Percentiles rank a stretch among this genome's conserved stretches.
Conservation (phyloP, 257 asterid species). For the Coffea eugenioides region DNA sequence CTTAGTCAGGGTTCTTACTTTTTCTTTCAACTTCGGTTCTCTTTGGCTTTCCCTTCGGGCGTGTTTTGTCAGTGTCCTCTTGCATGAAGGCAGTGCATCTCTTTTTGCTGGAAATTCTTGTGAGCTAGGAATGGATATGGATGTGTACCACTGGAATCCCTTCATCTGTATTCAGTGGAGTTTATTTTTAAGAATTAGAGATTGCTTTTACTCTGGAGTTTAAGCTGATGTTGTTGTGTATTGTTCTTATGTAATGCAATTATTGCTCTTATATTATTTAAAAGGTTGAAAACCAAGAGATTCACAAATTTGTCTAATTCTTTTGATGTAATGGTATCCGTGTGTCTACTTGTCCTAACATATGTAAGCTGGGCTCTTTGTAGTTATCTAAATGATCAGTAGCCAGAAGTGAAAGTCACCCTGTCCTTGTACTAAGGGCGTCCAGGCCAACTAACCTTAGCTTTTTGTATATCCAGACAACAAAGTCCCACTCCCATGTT, state of each 20-base stretch:
- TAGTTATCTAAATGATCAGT: neutral
- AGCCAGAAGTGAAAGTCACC: neutral
- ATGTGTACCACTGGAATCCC: neutral
- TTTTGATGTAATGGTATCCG: neutral
- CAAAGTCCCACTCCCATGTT: constrained; percentile 23
- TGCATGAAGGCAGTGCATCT: neutral
- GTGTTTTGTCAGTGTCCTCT: neutral
- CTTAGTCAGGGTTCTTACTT: neutral
- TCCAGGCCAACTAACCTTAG: neutral
- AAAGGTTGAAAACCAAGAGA: neutral
- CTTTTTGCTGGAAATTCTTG: neutral
- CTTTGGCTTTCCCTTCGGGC: too few relatives aligned
- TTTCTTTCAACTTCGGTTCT: neutral
- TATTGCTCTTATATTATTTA: neutral
- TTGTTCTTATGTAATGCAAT: neutral
- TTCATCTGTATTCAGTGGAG: neutral
- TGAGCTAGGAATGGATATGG: neutral
- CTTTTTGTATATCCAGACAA: constrained; percentile 16
- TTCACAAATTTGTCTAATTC: neutral
- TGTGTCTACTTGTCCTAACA: neutral
- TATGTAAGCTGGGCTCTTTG: neutral
- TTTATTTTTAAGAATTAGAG: neutral
- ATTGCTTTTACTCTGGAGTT: neutral
- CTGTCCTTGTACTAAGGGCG: neutral
- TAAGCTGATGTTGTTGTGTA: neutral